Conservation (phyloP, 345 rosid species). For the Kernera saxatilis region DNA sequence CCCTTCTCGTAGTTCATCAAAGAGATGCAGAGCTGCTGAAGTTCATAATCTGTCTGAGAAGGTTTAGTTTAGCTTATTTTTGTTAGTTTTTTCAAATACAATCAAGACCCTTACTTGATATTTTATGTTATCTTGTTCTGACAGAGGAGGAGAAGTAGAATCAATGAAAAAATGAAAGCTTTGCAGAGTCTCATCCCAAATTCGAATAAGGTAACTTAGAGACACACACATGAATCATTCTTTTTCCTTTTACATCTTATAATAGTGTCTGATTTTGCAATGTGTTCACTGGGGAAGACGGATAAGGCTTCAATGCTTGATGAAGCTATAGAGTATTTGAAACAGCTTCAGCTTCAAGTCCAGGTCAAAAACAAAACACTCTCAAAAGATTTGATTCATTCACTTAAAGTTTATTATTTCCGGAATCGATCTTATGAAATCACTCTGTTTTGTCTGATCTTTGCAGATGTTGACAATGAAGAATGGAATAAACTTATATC, state of each 20-base stretch:
- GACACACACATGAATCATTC: background rate
- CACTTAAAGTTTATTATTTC: background rate
- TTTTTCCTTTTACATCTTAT: background rate
- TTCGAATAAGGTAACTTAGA: conserved; percentile 68
- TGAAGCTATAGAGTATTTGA: conserved; percentile 88
- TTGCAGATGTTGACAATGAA: conserved; percentile 76
- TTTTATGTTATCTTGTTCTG: background rate
- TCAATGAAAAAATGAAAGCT: conserved; percentile 98
- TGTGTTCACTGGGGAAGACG: conserved; percentile 42
- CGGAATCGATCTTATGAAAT: background rate
- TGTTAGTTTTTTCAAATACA: background rate
- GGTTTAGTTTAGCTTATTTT: conserved; percentile 32
- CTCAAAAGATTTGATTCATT: background rate
- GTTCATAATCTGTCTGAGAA: conserved; percentile 96
- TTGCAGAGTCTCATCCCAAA: conserved; percentile 89
- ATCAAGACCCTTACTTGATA: background rate
- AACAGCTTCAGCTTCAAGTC: conserved; percentile 95
- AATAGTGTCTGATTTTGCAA: background rate
- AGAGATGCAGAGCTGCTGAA: conserved; percentile 94
- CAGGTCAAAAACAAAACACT: conserved; percentile 42
- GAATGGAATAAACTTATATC: conserved; percentile 68
- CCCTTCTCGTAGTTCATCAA: conserved; percentile 58
- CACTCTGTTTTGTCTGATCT: background rate
- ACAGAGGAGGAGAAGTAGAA: conserved; percentile 93
- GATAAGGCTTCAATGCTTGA: conserved; percentile 98